Evolutionary conservation across 2,329 filamentous ascomycete species (phyloP).

Genomic region (Beauveria caledonica): DNA sequence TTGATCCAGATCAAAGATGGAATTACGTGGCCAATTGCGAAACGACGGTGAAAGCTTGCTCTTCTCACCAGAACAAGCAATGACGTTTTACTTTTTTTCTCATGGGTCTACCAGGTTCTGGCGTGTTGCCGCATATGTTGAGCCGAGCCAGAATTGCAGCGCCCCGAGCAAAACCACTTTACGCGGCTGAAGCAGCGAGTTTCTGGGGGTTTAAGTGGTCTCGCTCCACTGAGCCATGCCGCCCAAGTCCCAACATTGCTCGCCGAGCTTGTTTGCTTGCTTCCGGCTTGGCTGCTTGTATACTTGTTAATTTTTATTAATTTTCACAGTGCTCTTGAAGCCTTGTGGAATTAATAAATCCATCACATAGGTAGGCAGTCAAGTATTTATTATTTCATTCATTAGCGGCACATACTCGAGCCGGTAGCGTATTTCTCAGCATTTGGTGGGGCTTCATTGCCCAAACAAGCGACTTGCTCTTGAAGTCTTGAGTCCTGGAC

Average conservation of each 20-base stretch:
- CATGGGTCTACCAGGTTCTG: too few species aligned
- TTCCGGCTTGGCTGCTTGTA: not conserved
- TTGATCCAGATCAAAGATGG: not conserved
- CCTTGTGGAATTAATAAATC: not conserved
- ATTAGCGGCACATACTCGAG: too few species aligned
- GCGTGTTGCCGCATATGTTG: too few species aligned
- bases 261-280: not conserved
- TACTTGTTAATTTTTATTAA: too few species aligned
- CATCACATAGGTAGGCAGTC: too few species aligned
- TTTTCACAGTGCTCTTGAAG: not conserved
- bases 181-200: constrained; percentile 6
- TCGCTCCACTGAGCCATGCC: not conserved
- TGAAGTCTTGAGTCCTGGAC: constrained; percentile 6
- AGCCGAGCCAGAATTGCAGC: not conserved
- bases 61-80: not conserved
- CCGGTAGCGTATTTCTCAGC: constrained; percentile 7
- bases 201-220: constrained; percentile 9
- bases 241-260: not conserved
- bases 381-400: too few species aligned
- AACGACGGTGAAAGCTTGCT: not conserved
- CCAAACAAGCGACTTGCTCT: not conserved
- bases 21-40: not conserved
- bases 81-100: not conserved
- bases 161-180: constrained; percentile 10
- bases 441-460: not conserved